Base-by-base conservation (phyloP, 164 flowering plant genomes). In the Pachysandra terminalis region DNA sequence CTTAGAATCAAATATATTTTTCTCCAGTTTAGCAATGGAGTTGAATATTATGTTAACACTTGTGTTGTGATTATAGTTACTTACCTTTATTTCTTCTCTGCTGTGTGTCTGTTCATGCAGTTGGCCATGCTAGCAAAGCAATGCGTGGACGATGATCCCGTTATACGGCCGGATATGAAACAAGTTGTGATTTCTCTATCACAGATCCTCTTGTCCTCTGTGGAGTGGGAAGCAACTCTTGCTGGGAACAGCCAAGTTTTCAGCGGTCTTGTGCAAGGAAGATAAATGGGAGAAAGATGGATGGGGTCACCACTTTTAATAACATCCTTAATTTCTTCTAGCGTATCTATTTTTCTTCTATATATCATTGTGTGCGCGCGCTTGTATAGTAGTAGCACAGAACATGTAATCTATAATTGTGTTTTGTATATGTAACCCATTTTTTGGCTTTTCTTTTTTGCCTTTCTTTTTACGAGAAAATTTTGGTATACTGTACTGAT, bases 151-250 rank as follows among this genome's bases (percentile, higher is more conserved):
- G 96, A 90, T 8, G 98, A 94, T 74, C 95, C 98, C 16, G 83
- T 91, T 24, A 63, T 94, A 54, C 81, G 98, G 61, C 97, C 97
- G 19, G 98, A 91, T 86, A 91, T 89, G 98, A 94, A 91, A 80
- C 93, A 91, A 76, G 86, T 85, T 1, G 98, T 94, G 71, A 91
- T 94, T 49, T 75, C 97, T 6, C 79, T 94, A 14, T 94, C 97
- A 1, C 98, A 91, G 67, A 94, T 90, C 67, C 87, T 91, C 56
- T 69, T 91, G 63, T 94, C 98, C 0, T 90, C 98, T 5, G 81
- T 91, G 16, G 98, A 94, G 77, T 94, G 98, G 98, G 98, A 94
- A 86, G 97, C 98, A 51, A 91, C 97, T 73, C 95, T 94, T 66
- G 93, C 97, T 16, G 98, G 98, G 66, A 94, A 90, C 79, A 94